A percentile compares a stretch with the other conserved stretches of the same genome.
phyloP scores from a whole-genome alignment of 2,329 filamentous ascomycete genomes.

The Plectosphaerella sp. region DNA sequence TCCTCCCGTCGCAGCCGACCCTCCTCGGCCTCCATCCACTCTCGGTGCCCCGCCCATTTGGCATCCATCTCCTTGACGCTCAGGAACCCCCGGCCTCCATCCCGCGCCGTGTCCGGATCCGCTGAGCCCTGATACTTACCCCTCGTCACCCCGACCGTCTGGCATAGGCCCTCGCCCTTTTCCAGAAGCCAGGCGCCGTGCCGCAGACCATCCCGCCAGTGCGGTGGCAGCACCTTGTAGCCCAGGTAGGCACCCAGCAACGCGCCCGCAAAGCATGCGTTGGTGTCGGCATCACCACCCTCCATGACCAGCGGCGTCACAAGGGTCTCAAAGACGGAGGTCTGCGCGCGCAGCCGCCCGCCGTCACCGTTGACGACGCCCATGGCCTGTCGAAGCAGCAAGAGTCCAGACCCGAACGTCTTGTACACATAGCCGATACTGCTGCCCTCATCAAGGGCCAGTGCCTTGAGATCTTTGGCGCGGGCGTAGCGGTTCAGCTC shows the following conservation, averaged over 20 bases:
- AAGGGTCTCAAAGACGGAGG: constrained; percentile 36
- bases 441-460: constrained; percentile 37
- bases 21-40: background rate
- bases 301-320: constrained; percentile 45
- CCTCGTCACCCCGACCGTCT: constrained; percentile 28
- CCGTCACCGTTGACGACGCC: constrained; percentile 17
- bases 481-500: constrained; percentile 37
- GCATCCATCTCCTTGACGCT: constrained; percentile 28
- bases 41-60: constrained; percentile 16
- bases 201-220: constrained; percentile 43
- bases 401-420: constrained; percentile 41
- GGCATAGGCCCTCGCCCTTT: constrained; percentile 36
- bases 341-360: constrained; percentile 13
- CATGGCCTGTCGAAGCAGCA: constrained; percentile 39
- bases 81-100: constrained; percentile 34
- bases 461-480: constrained; percentile 27
- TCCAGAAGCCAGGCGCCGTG: constrained; percentile 39
- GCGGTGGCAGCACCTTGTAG: constrained; percentile 36
- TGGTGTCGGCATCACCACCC: constrained; percentile 51
- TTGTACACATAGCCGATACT: constrained; percentile 53
- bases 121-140: constrained; percentile 26
- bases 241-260: constrained; percentile 44
- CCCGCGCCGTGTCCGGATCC: constrained; percentile 33
- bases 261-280: constrained; percentile 47
- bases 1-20: background rate